phyloP scores from a whole-genome alignment of 2,329 filamentous ascomycete genomes.

The Apiospora pterosperma region DNA sequence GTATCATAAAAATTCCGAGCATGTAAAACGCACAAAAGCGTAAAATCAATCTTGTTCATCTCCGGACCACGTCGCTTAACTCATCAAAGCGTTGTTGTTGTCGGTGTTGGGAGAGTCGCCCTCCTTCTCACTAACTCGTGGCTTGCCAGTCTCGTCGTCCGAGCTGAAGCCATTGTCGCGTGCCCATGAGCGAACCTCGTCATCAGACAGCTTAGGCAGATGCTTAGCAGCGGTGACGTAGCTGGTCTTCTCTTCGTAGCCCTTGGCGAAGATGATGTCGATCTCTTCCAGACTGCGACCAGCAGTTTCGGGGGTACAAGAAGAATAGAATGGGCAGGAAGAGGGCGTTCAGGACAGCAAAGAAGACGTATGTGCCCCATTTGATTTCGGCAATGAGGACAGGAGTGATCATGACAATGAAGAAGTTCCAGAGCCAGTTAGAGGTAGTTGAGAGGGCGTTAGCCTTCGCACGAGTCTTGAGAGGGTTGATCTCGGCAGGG shows the following conservation, averaged over 20 bases:
- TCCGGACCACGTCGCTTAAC: neutral
- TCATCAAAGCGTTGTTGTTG: slow-evolving; percentile 4
- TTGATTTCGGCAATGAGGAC: slow-evolving; percentile 57
- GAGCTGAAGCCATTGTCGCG: slow-evolving; percentile 25
- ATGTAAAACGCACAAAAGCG: neutral
- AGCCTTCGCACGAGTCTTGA: slow-evolving; percentile 43
- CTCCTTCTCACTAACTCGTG: neutral
- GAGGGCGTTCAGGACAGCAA: slow-evolving; percentile 29
- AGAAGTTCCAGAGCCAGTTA: slow-evolving; percentile 51
- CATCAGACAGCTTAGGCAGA: slow-evolving; percentile 48
- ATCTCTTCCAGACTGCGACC: slow-evolving; percentile 52
- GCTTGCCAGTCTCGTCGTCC: neutral
- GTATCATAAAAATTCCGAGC: neutral
- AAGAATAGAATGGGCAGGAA: slow-evolving; percentile 42
- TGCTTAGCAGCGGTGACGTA: slow-evolving; percentile 57
- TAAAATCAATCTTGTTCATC: neutral
- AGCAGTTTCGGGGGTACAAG: slow-evolving; percentile 50
- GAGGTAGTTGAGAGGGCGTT: slow-evolving; percentile 56
- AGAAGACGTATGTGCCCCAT: slow-evolving; percentile 53
- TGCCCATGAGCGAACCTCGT: slow-evolving; percentile 50
- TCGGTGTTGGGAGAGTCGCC: neutral
- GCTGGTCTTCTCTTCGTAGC: slow-evolving; percentile 53
- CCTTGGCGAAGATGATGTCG: slow-evolving; percentile 58
- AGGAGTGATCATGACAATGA: slow-evolving; percentile 59
- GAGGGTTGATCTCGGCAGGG: slow-evolving; percentile 51